Evolutionary conservation across 306 rosid genomes (phyloP), one percentile per base, ranked within the genome.

Genomic region (Vicia faba): DNA sequence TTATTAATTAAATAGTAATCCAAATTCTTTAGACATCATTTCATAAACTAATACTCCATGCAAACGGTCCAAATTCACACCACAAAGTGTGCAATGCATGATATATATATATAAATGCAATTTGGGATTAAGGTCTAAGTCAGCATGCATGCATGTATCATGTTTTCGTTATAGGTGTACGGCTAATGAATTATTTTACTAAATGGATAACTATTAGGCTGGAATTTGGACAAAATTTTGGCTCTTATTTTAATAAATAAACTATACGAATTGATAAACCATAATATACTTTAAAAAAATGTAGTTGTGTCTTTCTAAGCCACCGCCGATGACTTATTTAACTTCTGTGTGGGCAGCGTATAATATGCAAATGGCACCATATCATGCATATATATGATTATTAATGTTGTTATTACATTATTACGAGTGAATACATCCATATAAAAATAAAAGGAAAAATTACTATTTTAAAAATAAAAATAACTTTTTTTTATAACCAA

Each of bases 1-100:
- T 14, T 48, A 31, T 20, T 15, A 60, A 36, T 26, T 6, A 1
- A 59, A 15, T 75, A 40, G 2, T 50, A 29, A 68, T 63, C 8
- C 8, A 18, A 57, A 57, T 25, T 56, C 35, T 45, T 59, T 18
- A 3, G 23, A 8, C 36, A 25, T 23, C 9, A 25, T 40, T 51
- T 46, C 23, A 4, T 65, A 28, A 44, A 19, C 36, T 43, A 54
- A 59, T 51, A 14, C 68, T 62, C 61, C 67, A 44, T 64, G 54
- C 58, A 66, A 14, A 59, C 4, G 60, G 78, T 62, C 77, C 75
- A 75, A 54, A 71, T 75, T 43, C 43, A 40, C 68, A 71, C 75
- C 68, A 71, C 75, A 39, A 18, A 45, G 44, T 66, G 43, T 33
- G 68, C 51, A 3, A 61, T 60, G 65, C 39, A 48, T 38, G 48